A percentile compares a stretch with the other conserved stretches of the same genome.
Evolutionary conservation across 2,329 filamentous ascomycete genomes (phyloP).

Genomic region (Metarhizium sp.): DNA sequence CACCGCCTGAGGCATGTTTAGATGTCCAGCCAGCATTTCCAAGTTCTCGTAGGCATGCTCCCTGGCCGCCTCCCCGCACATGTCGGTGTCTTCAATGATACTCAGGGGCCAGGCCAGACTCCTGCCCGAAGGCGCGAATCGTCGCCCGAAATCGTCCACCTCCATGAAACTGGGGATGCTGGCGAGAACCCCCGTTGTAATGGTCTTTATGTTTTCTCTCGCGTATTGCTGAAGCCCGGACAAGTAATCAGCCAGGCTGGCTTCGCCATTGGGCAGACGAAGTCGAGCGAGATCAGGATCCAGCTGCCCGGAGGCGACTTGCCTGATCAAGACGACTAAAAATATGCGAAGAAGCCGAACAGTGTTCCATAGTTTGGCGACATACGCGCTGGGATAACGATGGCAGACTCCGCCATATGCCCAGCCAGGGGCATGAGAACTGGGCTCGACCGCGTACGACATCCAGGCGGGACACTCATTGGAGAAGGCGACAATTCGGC

Average conservation of each 20-base stretch:
- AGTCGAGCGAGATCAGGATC: background rate
- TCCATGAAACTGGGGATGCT: slow-evolving; percentile 12
- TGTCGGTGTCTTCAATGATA: slow-evolving; percentile 8
- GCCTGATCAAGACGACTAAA: slow-evolving; percentile 11
- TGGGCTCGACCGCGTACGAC: slow-evolving; percentile 3
- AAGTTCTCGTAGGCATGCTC: slow-evolving; percentile 10
- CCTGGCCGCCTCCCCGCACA: slow-evolving; percentile 6
- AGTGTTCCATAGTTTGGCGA: slow-evolving; percentile 16
- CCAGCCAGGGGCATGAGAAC: slow-evolving; percentile 4
- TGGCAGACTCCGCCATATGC: slow-evolving; percentile 9
- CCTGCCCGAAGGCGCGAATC: slow-evolving; percentile 13
- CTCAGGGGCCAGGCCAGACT: slow-evolving; percentile 15
- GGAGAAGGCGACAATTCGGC: slow-evolving; percentile 5
- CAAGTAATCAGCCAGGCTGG: background rate
- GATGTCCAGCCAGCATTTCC: slow-evolving; percentile 11
- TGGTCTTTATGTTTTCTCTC: slow-evolving; percentile 7
- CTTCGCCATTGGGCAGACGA: background rate
- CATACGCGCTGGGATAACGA: slow-evolving; percentile 11
- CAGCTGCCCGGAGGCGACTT: background rate
- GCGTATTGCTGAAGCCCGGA: slow-evolving; percentile 4
- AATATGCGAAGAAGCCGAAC: slow-evolving; percentile 16
- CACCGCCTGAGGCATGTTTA: slow-evolving; percentile 12
- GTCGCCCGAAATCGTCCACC: background rate
- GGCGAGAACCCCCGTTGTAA: slow-evolving; percentile 13
- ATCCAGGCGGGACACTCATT: background rate